Evolutionary conservation across 1,139 yeast genomes (phyloP).

Genomic region (Suzukiozyma palmioleophila): DNA sequence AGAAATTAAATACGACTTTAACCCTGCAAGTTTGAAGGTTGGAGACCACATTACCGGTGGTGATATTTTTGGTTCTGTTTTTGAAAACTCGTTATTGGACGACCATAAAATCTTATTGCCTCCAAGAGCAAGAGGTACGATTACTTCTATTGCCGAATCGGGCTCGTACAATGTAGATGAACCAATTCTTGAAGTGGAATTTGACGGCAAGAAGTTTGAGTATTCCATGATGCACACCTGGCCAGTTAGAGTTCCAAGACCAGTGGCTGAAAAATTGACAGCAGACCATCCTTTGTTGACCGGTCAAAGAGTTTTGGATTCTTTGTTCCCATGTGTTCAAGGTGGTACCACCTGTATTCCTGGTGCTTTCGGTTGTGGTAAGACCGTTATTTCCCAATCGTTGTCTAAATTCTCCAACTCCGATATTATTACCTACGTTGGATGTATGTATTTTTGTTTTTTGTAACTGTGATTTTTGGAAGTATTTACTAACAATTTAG

Average conservation of each 20-base stretch:
- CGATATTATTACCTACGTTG: constrained; percentile 91
- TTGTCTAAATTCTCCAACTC: constrained; percentile 96
- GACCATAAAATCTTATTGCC: constrained; percentile 94
- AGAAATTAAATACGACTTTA: constrained; percentile 77
- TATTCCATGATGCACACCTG: constrained; percentile 97
- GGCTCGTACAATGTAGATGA: constrained; percentile 92
- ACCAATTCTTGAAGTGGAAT: constrained; percentile 86
- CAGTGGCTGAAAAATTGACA: constrained; percentile 87
- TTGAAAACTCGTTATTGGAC: constrained; percentile 85
- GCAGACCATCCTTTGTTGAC: constrained; percentile 95
- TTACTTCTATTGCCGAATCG: constrained; percentile 80
- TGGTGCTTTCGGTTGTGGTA: constrained; percentile 99
- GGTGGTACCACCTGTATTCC: constrained; percentile 99
- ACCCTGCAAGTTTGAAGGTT: constrained; percentile 71
- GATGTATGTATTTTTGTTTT: constrained; percentile 35
- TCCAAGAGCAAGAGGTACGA: constrained; percentile 98
- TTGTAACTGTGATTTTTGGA: background rate
- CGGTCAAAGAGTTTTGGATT: constrained; percentile 97
- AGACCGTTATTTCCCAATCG: constrained; percentile 97
- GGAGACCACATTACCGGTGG: constrained; percentile 99
- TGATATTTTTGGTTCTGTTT: constrained; percentile 91
- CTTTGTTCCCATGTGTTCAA: constrained; percentile 98
- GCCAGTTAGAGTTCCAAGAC: constrained; percentile 99
- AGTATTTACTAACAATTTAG: constrained; percentile 10
- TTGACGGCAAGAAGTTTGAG: constrained; percentile 75